Evolutionary conservation across 2,329 filamentous ascomycete genomes (phyloP).

Genomic region (Nemania bipapillata): DNA sequence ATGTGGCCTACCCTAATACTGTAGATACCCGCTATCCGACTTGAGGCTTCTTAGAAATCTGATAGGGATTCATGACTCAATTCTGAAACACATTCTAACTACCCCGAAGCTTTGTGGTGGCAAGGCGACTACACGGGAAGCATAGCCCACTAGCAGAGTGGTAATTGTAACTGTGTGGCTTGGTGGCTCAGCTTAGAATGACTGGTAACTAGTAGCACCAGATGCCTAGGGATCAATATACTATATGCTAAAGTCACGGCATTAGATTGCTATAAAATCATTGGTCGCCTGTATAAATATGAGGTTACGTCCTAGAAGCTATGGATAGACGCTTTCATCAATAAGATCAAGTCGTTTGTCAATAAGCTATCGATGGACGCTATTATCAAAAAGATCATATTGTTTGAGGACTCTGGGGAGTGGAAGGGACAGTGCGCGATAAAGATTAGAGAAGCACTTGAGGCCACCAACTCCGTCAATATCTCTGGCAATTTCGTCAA

Average conservation of each 20-base stretch:
- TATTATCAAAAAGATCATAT: constrained; percentile 10
- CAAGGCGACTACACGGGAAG: not conserved
- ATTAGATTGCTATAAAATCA: too few species aligned
- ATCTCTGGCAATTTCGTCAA: constrained; percentile 11
- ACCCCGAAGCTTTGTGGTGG: not conserved
- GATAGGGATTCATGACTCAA: too few species aligned
- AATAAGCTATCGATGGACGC: constrained; percentile 4
- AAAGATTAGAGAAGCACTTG: constrained; percentile 4
- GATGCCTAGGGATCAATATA: too few species aligned
- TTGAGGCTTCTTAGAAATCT: too few species aligned
- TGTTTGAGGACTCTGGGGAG: not conserved
- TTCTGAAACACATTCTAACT: too few species aligned
- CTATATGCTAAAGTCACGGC: too few species aligned
- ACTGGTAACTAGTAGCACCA: not conserved
- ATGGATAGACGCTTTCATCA: too few species aligned
- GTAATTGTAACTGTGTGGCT: not conserved
- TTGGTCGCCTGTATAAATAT: too few species aligned
- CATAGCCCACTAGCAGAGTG: not conserved
- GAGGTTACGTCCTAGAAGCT: too few species aligned
- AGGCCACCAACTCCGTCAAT: not conserved
- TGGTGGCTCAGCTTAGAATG: not conserved
- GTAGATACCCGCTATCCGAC: too few species aligned
- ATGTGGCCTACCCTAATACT: too few species aligned
- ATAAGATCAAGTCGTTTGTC: too few species aligned
- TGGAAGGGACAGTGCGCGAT: constrained; percentile 21